Base-by-base conservation (phyloP, 2,329 filamentous ascomycete genomes). In the Pseudopithomyces maydicus region DNA sequence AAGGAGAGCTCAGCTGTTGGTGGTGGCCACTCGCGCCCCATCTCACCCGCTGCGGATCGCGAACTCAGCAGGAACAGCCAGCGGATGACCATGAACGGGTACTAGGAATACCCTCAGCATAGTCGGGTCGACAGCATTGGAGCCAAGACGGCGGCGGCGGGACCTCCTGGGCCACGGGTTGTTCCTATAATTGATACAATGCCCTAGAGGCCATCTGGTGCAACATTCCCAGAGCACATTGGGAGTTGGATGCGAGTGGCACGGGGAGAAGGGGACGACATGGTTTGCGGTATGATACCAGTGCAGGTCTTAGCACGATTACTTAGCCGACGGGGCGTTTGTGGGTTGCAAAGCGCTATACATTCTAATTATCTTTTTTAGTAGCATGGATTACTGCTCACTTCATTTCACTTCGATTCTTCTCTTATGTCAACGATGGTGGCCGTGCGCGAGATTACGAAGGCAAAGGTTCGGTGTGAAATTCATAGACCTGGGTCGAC, bases 31-130 rank as follows among this genome's bases (percentile, higher is more conserved):
- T 95, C 91, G 82, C 86, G 94, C 77, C 95, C 95, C 74, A 99
- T 99, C 83, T 96, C 91, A 77, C 95, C 95, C 59, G 86, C 92
- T 59, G 94, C 95, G 55, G 95, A 99, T 67, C 88, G 95, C 66
- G 95, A 99, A 81, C 82, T 99, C 73, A 98, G 94, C 90, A 88
- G 94, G 78, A 92, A 90, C 85, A 97, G 93, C 69, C 93, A 98
- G 84, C 88, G 95, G 77, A 91, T 95, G 88, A 96, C 92, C 67
- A 96, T 98, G 92, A 99, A 98, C 81, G 95, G 95, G 79, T 97
- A 98, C 84, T 97, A 93, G 70, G 68, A 70, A 52, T 64, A 66
- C 54, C 69, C 71, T 39, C 64, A 63, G 55, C 68, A 72, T 59
- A 68, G 59, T 64, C 70, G 71, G 52, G 68, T 72, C 53, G 68